Base-by-base conservation (phyloP, 495 filamentous ascomycete genomes). In the Podospora comata region DNA sequence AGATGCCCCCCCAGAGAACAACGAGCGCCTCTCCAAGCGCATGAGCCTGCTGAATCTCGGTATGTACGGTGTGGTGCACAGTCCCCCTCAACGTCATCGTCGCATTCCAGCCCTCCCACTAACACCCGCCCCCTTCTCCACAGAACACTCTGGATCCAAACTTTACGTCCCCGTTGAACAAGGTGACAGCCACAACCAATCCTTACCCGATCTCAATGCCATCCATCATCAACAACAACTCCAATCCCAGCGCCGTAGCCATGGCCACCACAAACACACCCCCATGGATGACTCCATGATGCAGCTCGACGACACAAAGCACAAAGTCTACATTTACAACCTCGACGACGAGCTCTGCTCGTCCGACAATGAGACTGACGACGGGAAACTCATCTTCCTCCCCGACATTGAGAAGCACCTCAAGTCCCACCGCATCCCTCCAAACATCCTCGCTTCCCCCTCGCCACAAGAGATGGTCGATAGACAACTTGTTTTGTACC, bases 251-350 rank as follows among this genome's bases (percentile, higher is more conserved):
- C 68, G 62, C 48, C 27, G 59, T 34, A 55, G n/a, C 30, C 61
- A 68, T 18, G 68, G 32, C 20, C 63, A 39, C 13, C 53, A 26
- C 26, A 57, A 57, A 44, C 58, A 19, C 32, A 7, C 30, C 4
- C 27, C 69, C 62, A 11, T 11, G 59, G 76, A 78, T n/a, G 79
- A 84, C 67, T 89, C 94, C 71, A 69, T 77, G 48, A 77, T 99
- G 95, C 85, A 91, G 62, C 79, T 98, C 64, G 95, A 99, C 80
- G 89, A 97, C 77, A 90, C 93, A 19, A 89, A 90, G 70, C 81
- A 94, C 78, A 92, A 89, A 66, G 86, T 97, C 64, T 99, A 93
- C 82, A 93, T 99, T 74, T 86, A 94, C 82, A 87, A 95, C 75
- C 82, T 99, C 27, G 95, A 96, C 71, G 91, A 86, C 64, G 94